A percentile compares a stretch with the other conserved stretches of the same genome.
Conservation (phyloP, 306 rosid genomes). For the Cicer pinnatifidum region DNA sequence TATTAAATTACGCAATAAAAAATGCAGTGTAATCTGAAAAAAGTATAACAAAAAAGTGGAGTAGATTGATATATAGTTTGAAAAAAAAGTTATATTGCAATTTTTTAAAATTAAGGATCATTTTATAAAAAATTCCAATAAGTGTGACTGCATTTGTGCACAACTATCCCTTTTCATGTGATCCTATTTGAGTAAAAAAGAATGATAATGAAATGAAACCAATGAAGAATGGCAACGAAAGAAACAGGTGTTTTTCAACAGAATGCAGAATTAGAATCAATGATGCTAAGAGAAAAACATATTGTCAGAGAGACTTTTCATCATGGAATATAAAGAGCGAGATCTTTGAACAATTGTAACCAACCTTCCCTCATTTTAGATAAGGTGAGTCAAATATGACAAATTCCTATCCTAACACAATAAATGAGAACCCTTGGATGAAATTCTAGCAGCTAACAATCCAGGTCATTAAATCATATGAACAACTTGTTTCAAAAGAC, state of each 20-base stretch:
- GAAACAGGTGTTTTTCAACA: constrained; percentile 18
- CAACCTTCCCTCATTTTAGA: neutral
- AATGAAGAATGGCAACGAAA: constrained; percentile 19
- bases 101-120: too few relatives aligned
- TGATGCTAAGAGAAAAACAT: neutral
- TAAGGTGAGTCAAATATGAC: neutral
- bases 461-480: neutral
- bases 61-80: too few relatives aligned
- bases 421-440: neutral
- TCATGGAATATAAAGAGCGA: neutral
- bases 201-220: constrained; percentile 4
- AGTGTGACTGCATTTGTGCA: neutral
- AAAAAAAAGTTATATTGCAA: too few relatives aligned
- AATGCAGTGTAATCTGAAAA: too few relatives aligned
- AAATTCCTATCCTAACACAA: neutral
- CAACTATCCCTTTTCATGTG: neutral
- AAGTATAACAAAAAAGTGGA: too few relatives aligned
- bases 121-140: neutral
- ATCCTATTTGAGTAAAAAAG: constrained; percentile 13
- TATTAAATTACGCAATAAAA: too few relatives aligned
- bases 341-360: neutral
- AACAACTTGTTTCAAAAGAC: neutral
- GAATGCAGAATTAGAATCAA: constrained; percentile 16
- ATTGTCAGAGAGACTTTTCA: neutral
- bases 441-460: neutral